Evolutionary conservation across 2,329 filamentous ascomycete genomes (phyloP), one percentile per base, ranked within the genome.

Genomic region (Venturiaceae sp.): DNA sequence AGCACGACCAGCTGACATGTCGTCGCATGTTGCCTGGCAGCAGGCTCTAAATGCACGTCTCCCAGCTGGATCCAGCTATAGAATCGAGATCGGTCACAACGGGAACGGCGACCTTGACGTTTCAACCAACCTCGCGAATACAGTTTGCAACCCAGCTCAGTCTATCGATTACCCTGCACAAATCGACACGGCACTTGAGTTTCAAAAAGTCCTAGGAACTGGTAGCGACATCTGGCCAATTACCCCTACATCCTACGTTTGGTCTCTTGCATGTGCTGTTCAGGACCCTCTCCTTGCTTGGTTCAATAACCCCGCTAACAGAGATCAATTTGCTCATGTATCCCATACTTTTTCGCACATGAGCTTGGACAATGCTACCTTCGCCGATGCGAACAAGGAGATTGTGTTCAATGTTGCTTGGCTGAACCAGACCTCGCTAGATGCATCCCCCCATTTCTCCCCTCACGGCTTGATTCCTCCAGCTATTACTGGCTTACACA

Each of bases 81-180:
- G 76, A 34, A 71, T 80, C 14, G 80, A 83, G 64, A 69, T 82
- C 44, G 80, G 76, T 6, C 78, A 82, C 69, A 83, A 83, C 59
- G 77, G 77, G n/a, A 80, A 80, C 57, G 77, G 77, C 21, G 78
- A 79, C 62, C 76, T 80, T 55, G 74, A 77, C 54, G 63, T 67
- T 19, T 62, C 71, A 21, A 32, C 53, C 41, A 37, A 14, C 19
- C 71, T 66, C 23, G 72, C 73, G 52, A 21, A 7, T 26, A 4
- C 21, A 39, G 21, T 44, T 13, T 56, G 39, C 37, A 23, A 21
- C 21, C 46, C 55, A 28, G 28, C 26, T 21, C 23, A 28, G 30
- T 19, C 30, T 1, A 53, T 53, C 19, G 39, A 80, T 58, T 78
- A 79, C 59, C 63, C 67, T 1, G 71, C 73, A 0, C 75, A 32